Conservation (phyloP, 169 alveolate genomes). For the Eimeria acervulina region DNA sequence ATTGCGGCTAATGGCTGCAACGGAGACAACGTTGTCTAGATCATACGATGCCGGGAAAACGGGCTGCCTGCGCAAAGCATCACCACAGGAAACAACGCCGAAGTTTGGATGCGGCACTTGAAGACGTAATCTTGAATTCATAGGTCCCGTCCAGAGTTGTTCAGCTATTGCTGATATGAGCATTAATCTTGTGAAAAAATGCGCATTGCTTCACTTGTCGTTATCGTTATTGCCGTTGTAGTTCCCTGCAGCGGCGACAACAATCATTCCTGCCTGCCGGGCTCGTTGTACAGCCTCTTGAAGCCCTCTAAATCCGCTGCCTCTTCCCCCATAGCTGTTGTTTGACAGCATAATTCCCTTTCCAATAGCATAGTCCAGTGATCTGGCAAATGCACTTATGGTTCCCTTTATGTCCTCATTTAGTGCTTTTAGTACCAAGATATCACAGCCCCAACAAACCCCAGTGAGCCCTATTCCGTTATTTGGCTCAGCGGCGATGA, state of each 20-base stretch:
- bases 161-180: background rate
- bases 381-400: conserved; percentile 87
- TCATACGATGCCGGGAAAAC: conserved; percentile 83
- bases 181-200: background rate
- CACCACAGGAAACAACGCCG: background rate
- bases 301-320: conserved; percentile 84
- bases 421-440: conserved; percentile 87
- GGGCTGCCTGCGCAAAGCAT: conserved; percentile 72
- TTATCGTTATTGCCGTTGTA: conserved; percentile 84
- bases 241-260: conserved; percentile 86
- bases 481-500: conserved; percentile 89
- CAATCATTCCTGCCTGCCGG: conserved; percentile 84
- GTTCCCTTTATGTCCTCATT: conserved; percentile 88
- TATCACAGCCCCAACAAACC: conserved; percentile 88
- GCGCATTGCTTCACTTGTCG: conserved; percentile 79
- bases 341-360: conserved; percentile 88
- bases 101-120: background rate
- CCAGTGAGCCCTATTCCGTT: conserved; percentile 88
- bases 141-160: background rate
- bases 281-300: conserved; percentile 85
- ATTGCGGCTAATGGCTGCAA: conserved; percentile 80
- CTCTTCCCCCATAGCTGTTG: conserved; percentile 89
- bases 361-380: conserved; percentile 88
- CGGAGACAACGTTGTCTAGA: conserved; percentile 84
- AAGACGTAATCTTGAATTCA: background rate